A percentile compares a stretch with the other conserved stretches of the same genome.
phyloP scores from a whole-genome alignment of 495 filamentous ascomycete species.

The Chaetomidium leptoderma region DNA sequence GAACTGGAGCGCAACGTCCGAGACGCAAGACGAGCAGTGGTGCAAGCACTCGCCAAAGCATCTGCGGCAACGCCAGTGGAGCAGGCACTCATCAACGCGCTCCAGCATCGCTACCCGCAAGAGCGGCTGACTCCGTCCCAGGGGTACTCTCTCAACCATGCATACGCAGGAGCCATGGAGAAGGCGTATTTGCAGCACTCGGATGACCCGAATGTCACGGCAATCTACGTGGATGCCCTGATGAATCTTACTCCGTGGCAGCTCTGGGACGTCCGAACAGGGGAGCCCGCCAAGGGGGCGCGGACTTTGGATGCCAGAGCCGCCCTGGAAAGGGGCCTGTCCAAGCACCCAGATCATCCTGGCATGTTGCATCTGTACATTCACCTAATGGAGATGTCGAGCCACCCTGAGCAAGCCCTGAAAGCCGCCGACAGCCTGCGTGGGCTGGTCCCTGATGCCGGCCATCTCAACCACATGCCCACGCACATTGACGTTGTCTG shows the following conservation, averaged over 20 bases:
- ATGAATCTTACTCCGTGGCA: slow-evolving; percentile 69
- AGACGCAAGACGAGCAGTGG: slow-evolving; percentile 42
- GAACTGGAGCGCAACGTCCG: slow-evolving; percentile 48
- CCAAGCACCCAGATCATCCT: slow-evolving; percentile 49
- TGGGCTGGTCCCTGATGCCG: slow-evolving; percentile 59
- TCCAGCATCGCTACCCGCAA: slow-evolving; percentile 53
- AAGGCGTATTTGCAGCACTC: slow-evolving; percentile 50
- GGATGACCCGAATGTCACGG: slow-evolving; percentile 56
- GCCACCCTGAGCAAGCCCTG: slow-evolving; percentile 55
- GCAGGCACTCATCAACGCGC: slow-evolving; percentile 53
- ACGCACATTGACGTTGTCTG: slow-evolving; percentile 63
- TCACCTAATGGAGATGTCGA: slow-evolving; percentile 71
- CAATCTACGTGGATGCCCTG: slow-evolving; percentile 60
- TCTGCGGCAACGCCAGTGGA: slow-evolving; percentile 41
- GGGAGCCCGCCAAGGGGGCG: slow-evolving; percentile 50
- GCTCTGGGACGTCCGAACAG: slow-evolving; percentile 59
- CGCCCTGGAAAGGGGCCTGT: slow-evolving; percentile 52
- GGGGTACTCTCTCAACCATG: slow-evolving; percentile 50
- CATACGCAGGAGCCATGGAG: slow-evolving; percentile 60
- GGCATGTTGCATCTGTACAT: slow-evolving; percentile 67
- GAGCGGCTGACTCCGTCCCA: slow-evolving; percentile 35
- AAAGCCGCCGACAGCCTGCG: slow-evolving; percentile 55
- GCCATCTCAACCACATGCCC: slow-evolving; percentile 72
- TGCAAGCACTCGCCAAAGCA: slow-evolving; percentile 39
- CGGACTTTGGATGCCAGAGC: slow-evolving; percentile 54